Evolutionary conservation across 352 stramenopile genomes (phyloP), one percentile per base, ranked within the genome.

Genomic region (Elongisporangium undulatum): DNA sequence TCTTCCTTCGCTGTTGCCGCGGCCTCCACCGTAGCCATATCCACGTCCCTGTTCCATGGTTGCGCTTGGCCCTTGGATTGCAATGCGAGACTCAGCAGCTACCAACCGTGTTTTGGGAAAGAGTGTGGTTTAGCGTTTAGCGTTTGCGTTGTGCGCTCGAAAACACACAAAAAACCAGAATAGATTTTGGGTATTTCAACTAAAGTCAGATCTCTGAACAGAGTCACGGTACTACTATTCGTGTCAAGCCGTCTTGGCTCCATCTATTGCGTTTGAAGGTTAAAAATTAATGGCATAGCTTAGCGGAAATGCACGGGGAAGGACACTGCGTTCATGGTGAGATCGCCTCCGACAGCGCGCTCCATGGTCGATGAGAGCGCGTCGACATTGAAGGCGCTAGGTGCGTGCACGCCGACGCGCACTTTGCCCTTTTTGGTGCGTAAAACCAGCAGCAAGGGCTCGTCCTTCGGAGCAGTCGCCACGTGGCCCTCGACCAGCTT

Each of bases 311-410:
- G 71, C 50, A 85, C 63, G 9, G 63, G 53, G 16, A 61, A 51
- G 10, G 65, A 52, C 17, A 82, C 73, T 2, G 66, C 56, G 19
- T 71, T 59, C 17, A 90, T 64, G 45, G 66, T 34, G 26, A 93
- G 49, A 54, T 94, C 85, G 16, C 85, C 85, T 38, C 85, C 85
- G 1, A 89, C 74, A 4, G 79, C 79, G 15, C 81, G 79, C 57
- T 94, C 85, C 61, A 94, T 75, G 2, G 83, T 91, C 16, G 79
- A 72, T 16, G 77, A 79, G 13, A 94, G 66, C 9, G 78, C 51
- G 13, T 90, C 77, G 0, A 59, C 50, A 6, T 68, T 71, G 56
- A 92, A 94, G 7, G 71, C 58, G 48, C 68, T 48, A 0, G 64
- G 29, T 0, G 72, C 26, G 52, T 89, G 75, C 41, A 66, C 53